These are phyloP conservation scores for Aspergillus pseudotamarii DNA, from an alignment of 2,329 filamentous ascomycete species.

Conservation along the genomic window DNA sequence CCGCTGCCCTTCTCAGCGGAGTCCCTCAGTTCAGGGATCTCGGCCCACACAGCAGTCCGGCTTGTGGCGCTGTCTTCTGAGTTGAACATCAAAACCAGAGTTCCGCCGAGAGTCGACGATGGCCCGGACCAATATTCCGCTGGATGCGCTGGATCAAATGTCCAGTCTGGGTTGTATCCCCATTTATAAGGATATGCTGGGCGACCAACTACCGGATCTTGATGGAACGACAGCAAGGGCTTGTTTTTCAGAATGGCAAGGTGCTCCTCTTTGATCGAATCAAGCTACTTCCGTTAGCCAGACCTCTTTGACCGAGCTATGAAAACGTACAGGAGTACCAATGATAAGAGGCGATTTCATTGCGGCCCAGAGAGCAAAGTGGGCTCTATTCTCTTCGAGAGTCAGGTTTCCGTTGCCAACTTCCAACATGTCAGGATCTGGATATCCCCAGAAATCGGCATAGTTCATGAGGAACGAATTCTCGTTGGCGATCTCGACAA, in stretches of 20 bases:
- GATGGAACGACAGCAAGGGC: conserved; percentile 47
- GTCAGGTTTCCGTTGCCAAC: conserved; percentile 55
- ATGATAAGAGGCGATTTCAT: conserved; percentile 57
- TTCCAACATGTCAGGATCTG: conserved; percentile 56
- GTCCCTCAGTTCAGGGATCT: conserved; percentile 32
- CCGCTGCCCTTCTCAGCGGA: conserved; percentile 4
- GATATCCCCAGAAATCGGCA: conserved; percentile 54
- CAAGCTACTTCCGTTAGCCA: conserved; percentile 30
- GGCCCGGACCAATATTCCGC: conserved; percentile 42
- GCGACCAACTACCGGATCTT: conserved; percentile 47
- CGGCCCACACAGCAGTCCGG: conserved; percentile 32
- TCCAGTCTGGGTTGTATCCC: conserved; percentile 39
- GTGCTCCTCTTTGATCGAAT: conserved; percentile 38
- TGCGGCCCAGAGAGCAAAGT: conserved; percentile 57
- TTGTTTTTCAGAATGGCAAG: conserved; percentile 49
- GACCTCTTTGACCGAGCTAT: not conserved
- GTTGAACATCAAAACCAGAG: conserved; percentile 37
- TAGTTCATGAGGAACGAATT: conserved; percentile 51
- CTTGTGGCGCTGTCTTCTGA: conserved; percentile 25
- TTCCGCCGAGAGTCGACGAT: conserved; percentile 30
- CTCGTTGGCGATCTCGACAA: conserved; percentile 52
- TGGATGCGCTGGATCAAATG: conserved; percentile 36
- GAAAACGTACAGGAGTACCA: conserved; percentile 39
- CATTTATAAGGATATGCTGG: conserved; percentile 48
- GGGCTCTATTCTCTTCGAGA: conserved; percentile 49